Evolutionary conservation across 768 basidiomycete species (phyloP), one percentile per base, ranked within the genome.

Genomic region (Termitomyces sp.): DNA sequence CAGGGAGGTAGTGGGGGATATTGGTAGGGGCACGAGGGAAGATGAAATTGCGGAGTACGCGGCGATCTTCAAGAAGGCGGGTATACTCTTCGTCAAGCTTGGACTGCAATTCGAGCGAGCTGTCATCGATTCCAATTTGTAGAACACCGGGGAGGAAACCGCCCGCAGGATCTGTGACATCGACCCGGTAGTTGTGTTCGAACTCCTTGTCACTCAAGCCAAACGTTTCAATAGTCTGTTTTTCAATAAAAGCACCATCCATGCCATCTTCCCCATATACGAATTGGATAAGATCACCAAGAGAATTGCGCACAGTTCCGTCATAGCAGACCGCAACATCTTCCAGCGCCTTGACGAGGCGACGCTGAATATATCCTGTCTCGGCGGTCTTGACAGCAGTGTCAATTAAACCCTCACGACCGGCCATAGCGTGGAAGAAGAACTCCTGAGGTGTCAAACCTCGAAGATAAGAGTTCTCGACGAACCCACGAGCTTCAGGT

Each of bases 351-450:
- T 99, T 99, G 64, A 99, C 97, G 60, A 99, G 78, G 57, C 96
- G 91, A 65, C 96, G 91, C 70, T 99, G 97, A 65, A 98, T 99
- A 70, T 98, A 98, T 62, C 97, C 97, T 0, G 97, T 98, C 74
- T 99, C 97, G 46, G 97, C 97, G 4, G 97, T 99, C 78, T 99
- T 99, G 70, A 99, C 95, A 41, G 97, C 97, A 3, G 97, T 98
- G 79, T 99, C 97, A 66, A 98, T 98, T 53, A 99, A 74, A 78
- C 97, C 97, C 73, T 98, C 97, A 63, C 97, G 91, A 72, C 97
- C 96, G 65, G 96, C 96, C 96, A 98, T 98, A 55, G 97, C 97
- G 71, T 99, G 97, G 85, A 99, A 98, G 81, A 98, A 98, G 79
- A 93, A 99, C 68, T 99, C 97, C 62, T 98, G 94, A 0, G 97